Percentiles rank a stretch among this genome's conserved stretches.
phyloP scores from a whole-genome alignment of 768 basidiomycete genomes.

The Hysterangium stoloniferum region DNA sequence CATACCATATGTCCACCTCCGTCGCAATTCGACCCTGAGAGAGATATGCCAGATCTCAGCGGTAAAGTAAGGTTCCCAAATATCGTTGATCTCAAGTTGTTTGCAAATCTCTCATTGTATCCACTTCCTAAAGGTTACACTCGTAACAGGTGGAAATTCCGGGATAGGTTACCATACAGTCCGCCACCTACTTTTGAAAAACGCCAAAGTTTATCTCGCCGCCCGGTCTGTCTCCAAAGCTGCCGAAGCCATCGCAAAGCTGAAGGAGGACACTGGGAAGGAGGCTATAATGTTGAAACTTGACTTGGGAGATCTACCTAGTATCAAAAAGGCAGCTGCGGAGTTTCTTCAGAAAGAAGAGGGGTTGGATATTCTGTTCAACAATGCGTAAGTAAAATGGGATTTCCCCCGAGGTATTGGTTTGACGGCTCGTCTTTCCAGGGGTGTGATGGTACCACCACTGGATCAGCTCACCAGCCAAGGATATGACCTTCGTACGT shows the following conservation, averaged over 20 bases:
- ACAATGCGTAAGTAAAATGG: constrained; percentile 9
- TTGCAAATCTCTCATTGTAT: background rate
- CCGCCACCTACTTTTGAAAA: constrained; percentile 10
- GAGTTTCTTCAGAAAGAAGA: constrained; percentile 11
- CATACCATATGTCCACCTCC: background rate
- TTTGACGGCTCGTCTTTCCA: constrained; percentile 15
- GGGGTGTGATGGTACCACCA: constrained; percentile 26
- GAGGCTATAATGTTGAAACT: constrained; percentile 6
- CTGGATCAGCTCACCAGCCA: constrained; percentile 27
- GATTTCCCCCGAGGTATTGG: background rate
- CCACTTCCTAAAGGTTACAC: background rate
- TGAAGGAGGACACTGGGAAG: constrained; percentile 10
- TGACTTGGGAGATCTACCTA: constrained; percentile 9
- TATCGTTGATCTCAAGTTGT: background rate
- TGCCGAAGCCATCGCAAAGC: constrained; percentile 5
- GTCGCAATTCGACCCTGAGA: background rate
- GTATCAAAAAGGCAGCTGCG: constrained; percentile 12
- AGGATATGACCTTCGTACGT: constrained; percentile 30
- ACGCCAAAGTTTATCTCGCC: constrained; percentile 13
- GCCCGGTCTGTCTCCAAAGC: background rate
- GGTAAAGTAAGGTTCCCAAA: constrained; percentile 1
- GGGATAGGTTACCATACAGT: constrained; percentile 12
- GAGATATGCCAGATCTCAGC: constrained; percentile 9
- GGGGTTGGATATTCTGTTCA: constrained; percentile 11
- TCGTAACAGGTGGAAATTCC: constrained; percentile 1